phyloP scores from a whole-genome alignment of 176 grass and related monocot genomes.

The Themeda triandra region DNA sequence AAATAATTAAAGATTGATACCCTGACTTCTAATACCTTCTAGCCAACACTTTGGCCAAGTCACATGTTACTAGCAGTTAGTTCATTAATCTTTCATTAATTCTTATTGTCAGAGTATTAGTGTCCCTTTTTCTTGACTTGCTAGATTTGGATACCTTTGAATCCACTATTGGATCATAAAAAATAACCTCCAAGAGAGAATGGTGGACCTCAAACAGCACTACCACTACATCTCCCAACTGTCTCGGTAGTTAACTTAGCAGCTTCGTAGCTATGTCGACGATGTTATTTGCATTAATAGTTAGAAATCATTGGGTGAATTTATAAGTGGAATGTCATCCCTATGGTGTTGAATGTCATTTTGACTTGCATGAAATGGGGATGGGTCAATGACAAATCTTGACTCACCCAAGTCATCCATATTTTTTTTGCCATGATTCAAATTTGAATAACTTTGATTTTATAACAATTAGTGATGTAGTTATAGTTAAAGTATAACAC shows the following conservation, averaged over 20 bases:
- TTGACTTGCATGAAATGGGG: slow-evolving; percentile 56
- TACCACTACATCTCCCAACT: slow-evolving; percentile 72
- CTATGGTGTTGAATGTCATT: slow-evolving; percentile 34
- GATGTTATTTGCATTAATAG: no score
- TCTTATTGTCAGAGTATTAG: background rate
- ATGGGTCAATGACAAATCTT: slow-evolving; percentile 62
- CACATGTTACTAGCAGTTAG: no score
- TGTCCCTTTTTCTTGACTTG: no score
- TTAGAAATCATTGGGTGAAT: slow-evolving; percentile 42
- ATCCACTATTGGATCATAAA: no score
- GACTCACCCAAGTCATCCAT: no score
- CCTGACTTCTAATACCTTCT: slow-evolving; percentile 33
- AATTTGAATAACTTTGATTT: no score
- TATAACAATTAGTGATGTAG: no score
- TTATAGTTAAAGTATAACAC: no score
- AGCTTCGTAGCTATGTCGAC: no score
- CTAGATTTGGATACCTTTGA: no score
- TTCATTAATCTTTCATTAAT: background rate
- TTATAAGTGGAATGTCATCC: slow-evolving; percentile 37
- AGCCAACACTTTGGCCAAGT: slow-evolving; percentile 43
- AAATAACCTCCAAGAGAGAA: no score
- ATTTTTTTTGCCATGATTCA: no score
- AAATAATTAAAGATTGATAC: background rate
- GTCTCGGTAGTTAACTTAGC: slow-evolving; percentile 53
- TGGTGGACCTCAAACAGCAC: slow-evolving; percentile 31